Evolutionary conservation across 2,329 filamentous ascomycete species (phyloP).

Genomic region (Chrysoporthe deuterocubensis): DNA sequence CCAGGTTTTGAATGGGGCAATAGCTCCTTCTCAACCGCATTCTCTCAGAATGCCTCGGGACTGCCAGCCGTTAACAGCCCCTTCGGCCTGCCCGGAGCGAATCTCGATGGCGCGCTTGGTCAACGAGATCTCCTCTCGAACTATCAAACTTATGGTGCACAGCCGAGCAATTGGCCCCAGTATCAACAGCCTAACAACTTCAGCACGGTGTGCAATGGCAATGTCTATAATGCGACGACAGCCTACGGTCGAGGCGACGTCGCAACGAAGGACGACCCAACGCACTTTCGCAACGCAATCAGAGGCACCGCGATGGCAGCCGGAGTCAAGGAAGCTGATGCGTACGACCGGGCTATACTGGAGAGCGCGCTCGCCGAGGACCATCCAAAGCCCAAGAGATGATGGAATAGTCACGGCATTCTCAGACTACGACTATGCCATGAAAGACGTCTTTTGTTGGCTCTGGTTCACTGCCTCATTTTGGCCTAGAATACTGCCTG

Average conservation of each 20-base stretch:
- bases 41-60: slow-evolving; percentile 34
- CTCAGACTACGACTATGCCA: background rate
- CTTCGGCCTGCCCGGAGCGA: slow-evolving; percentile 34
- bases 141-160: slow-evolving; percentile 15
- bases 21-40: slow-evolving; percentile 36
- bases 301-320: slow-evolving; percentile 27
- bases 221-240: slow-evolving; percentile 32
- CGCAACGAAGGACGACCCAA: slow-evolving; percentile 31
- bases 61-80: slow-evolving; percentile 41
- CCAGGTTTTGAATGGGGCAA: slow-evolving; percentile 17
- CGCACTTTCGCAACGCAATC: slow-evolving; percentile 32
- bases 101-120: slow-evolving; percentile 12
- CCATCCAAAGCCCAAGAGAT: slow-evolving; percentile 23
- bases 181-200: slow-evolving; percentile 20
- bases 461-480: background rate
- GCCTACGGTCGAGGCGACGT: slow-evolving; percentile 31
- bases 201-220: slow-evolving; percentile 25
- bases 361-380: slow-evolving; percentile 30
- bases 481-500: background rate
- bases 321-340: slow-evolving; percentile 30
- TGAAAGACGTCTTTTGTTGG: too few relatives aligned
- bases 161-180: slow-evolving; percentile 1
- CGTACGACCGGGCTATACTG: slow-evolving; percentile 32
- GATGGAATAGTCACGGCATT: background rate
- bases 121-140: slow-evolving; percentile 19